Evolutionary conservation across 352 stramenopile species (phyloP), one percentile per base, ranked within the genome.

Genomic region (Albugo candida): DNA sequence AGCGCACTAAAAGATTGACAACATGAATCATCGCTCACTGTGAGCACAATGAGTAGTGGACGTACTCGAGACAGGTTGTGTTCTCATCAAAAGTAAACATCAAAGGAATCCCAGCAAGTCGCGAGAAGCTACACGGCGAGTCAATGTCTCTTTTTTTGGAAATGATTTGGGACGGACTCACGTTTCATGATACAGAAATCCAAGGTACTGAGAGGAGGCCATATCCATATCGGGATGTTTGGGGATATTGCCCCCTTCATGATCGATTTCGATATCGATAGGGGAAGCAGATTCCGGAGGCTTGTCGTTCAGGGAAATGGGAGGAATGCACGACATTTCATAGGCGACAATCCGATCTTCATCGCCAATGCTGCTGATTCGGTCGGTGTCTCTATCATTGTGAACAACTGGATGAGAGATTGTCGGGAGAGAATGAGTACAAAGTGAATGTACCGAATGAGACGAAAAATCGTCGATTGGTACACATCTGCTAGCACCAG

Each of bases 281-380:
- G 24, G 24, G 56, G n/a, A 66, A 62, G 52, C 17, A 41, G 34
- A 21, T 65, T 55, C 11, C 45, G 13, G 24, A 27, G 18, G 17
- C 57, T 42, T 36, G n/a, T 11, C 27, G 37, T 31, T 31, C 24
- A 8, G 8, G 8, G 24, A 10, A 31, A 8, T 31, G 3, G 24
- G 8, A 31, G 24, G 8, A 31, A 31, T 31, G 24, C 24, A 38
- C 21, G 70, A 63, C 18, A 85, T 57, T 46, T 83, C 56, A 50
- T 83, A 87, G 55, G 79, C 63, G 19, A 87, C 52, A 38, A 85
- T 76, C 0, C 72, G 70, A 47, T 87, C 75, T 56, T 83, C 75
- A 47, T 83, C 67, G 47, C 75, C 58, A 36, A 87, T 44, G 39
- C 68, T 64, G 17, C 54, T 60, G 17, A 85, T 51, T 10, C 70